Evolutionary conservation across 2,329 filamentous ascomycete genomes (phyloP), one percentile per base, ranked within the genome.

Genomic region (Xylaria polymorpha): DNA sequence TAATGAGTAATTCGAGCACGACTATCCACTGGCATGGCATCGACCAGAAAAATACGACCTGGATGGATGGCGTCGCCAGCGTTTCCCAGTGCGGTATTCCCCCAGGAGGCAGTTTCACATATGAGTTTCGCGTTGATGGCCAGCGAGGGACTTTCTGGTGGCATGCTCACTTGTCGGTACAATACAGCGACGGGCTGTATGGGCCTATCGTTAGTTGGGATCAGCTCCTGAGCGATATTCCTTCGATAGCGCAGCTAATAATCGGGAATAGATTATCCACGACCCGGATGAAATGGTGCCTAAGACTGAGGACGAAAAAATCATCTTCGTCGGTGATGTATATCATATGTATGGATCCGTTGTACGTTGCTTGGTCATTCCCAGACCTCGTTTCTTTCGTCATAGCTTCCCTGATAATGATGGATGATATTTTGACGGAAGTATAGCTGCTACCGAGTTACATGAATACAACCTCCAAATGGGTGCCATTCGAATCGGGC

Each of bases 1-100:
- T 71, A 9, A 78, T 83, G 73, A 37, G 71, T 15, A 74, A 78
- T 44, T 71, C 71, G 57, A 80, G 77, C 63, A 88, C 90, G 1
- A 85, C 85, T 56, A 82, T 92, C 15, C 91, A 93, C 74, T 93
- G 90, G 81, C 91, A 93, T 74, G 91, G 91, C 20, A 82, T 92
- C 70, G 88, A 87, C 73, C 89, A 91, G 79, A 86, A 86, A 71
- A 86, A 87, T 43, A 87, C 87, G 0, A 88, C 84, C 22, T 85
- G 87, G 70, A 91, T 92, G 88, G 91, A 93, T 73, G 91, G 91
- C 3, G 85, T 90, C 1, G 80, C 84, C 0, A 87, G 86, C 44
- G 85, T 91, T 9, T 88, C 85, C 0, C 90, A 91, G 73, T 90
- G 88, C 72, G 82, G 82, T 0, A 87, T 92, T 20, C 82, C 85